Evolutionary conservation across 1,139 yeast species (phyloP).

Genomic region (Scheffersomyces insectosa): DNA sequence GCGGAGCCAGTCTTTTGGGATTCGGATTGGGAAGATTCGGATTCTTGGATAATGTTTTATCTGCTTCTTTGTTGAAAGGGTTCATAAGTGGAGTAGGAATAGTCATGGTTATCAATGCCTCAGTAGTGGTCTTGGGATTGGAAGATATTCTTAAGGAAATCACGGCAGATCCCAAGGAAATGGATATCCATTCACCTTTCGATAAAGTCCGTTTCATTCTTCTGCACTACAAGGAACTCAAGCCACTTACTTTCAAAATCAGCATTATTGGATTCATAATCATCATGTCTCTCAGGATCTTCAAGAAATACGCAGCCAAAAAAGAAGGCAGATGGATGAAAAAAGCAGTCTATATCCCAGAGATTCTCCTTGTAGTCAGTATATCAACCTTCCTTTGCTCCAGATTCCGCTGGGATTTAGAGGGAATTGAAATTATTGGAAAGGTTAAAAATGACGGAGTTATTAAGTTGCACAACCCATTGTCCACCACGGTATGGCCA

Average conservation of each 20-base stretch:
- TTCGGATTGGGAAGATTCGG: conserved; percentile 87
- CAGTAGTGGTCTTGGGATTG: conserved; percentile 73
- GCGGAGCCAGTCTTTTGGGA: conserved; percentile 73
- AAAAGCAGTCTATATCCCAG: conserved; percentile 66
- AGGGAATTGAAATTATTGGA: conserved; percentile 73
- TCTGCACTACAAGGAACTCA: conserved; percentile 39
- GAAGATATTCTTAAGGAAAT: conserved; percentile 35
- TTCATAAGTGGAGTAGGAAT: conserved; percentile 92
- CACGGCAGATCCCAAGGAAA: conserved; percentile 32
- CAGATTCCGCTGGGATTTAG: conserved; percentile 51
- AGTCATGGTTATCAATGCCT: conserved; percentile 81
- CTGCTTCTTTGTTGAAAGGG: conserved; percentile 81
- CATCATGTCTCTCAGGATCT: conserved; percentile 39
- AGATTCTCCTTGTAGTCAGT: conserved; percentile 74
- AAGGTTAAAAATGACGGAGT: conserved; percentile 41
- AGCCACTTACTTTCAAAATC: conserved; percentile 53
- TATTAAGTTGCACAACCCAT: conserved; percentile 35
- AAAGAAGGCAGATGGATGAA: conserved; percentile 17
- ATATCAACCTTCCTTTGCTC: conserved; percentile 61
- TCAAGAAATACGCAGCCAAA: conserved; percentile 39
- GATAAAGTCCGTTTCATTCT: conserved; percentile 65
- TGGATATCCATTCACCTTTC: conserved; percentile 75
- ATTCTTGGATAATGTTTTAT: conserved; percentile 81
- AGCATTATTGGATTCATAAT: conserved; percentile 48
- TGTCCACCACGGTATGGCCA: conserved; percentile 25